phyloP scores from a whole-genome alignment of 176 grass and related monocot genomes.

The Phragmites australis region DNA sequence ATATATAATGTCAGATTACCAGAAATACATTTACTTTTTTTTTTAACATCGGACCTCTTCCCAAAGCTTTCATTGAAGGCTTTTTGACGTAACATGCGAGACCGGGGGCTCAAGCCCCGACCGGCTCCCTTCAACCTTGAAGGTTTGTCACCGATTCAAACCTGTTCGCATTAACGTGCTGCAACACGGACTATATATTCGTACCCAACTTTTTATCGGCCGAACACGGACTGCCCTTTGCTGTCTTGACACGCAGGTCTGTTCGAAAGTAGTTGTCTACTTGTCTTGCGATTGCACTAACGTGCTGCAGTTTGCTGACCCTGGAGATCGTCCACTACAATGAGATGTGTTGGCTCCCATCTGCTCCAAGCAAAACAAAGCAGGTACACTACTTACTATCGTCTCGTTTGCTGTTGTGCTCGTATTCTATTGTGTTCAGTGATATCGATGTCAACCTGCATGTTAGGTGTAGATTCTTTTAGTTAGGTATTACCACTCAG shows the following conservation, averaged over 20 bases:
- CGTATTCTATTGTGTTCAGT: slow-evolving; percentile 29
- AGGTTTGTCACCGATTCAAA: no score
- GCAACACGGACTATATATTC: background rate
- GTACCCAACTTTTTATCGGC: background rate
- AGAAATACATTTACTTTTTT: slow-evolving; percentile 26
- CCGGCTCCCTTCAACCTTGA: no score
- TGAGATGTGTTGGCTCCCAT: slow-evolving; percentile 5
- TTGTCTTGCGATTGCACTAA: slow-evolving; percentile 32
- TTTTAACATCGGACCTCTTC: no score
- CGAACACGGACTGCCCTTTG: background rate
- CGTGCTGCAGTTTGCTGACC: slow-evolving; percentile 42
- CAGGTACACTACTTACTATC: slow-evolving; percentile 26
- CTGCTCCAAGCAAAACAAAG: slow-evolving; percentile 29
- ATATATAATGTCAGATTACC: background rate
- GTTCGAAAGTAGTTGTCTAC: slow-evolving; percentile 15
- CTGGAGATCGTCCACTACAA: slow-evolving; percentile 9
- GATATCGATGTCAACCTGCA: slow-evolving; percentile 23
- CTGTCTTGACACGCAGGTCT: background rate
- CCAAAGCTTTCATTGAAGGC: no score
- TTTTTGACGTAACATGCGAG: no score
- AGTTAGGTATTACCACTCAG: slow-evolving; percentile 14
- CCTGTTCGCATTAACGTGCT: no score
- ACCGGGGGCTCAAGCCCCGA: no score
- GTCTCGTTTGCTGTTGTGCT: background rate
- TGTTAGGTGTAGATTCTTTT: slow-evolving; percentile 37